Evolutionary conservation across 2,329 filamentous ascomycete species (phyloP).

Genomic region (Talaromyces piceae): DNA sequence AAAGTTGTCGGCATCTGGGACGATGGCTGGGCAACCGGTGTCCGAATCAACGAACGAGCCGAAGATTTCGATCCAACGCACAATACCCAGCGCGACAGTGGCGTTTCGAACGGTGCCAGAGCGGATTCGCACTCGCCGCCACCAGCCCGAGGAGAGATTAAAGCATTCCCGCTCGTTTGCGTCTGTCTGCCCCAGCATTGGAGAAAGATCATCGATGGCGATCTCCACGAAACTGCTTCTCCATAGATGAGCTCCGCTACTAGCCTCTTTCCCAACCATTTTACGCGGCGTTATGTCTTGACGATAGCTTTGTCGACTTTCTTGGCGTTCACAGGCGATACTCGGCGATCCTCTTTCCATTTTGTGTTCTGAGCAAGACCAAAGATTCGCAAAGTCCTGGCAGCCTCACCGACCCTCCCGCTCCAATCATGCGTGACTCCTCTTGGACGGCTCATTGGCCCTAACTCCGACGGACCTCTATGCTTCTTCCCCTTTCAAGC

Average conservation of each 20-base stretch:
- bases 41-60: slow-evolving; percentile 71
- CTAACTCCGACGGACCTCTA: not conserved
- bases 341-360: too few relatives aligned
- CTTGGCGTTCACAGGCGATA: slow-evolving; percentile 11
- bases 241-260: slow-evolving; percentile 12
- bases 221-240: slow-evolving; percentile 35
- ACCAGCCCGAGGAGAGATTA: slow-evolving; percentile 71
- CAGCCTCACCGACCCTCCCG: not conserved
- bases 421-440: not conserved
- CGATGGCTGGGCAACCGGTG: slow-evolving; percentile 94
- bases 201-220: slow-evolving; percentile 92
- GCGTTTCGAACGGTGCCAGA: slow-evolving; percentile 70
- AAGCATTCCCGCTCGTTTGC: slow-evolving; percentile 94
- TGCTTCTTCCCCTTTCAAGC: not conserved
- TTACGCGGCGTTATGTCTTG: slow-evolving; percentile 29
- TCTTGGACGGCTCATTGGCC: not conserved
- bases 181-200: slow-evolving; percentile 93
- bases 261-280: slow-evolving; percentile 10
- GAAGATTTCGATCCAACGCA: slow-evolving; percentile 80
- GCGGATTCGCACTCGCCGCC: slow-evolving; percentile 52
- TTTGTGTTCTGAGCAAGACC: slow-evolving; percentile 3
- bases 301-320: slow-evolving; percentile 25
- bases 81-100: slow-evolving; percentile 80
- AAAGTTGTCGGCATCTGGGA: slow-evolving; percentile 99
- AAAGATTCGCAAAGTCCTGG: not conserved